Percentiles rank a stretch among this genome's conserved stretches.
phyloP scores from a whole-genome alignment of 805 yeast species.

The Millerozyma miso region DNA sequence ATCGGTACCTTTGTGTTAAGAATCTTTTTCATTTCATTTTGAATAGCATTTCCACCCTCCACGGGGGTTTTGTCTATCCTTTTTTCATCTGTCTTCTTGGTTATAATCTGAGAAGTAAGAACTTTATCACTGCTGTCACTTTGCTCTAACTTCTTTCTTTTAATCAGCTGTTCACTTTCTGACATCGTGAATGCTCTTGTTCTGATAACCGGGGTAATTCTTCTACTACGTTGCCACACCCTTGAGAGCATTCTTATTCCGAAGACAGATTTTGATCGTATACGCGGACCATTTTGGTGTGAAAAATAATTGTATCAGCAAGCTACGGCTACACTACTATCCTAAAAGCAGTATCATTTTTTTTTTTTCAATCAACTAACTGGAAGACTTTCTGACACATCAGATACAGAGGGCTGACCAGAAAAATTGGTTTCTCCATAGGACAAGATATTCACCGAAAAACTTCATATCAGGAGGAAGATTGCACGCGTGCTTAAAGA shows the following conservation, averaged over 20 bases:
- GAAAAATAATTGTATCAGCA: too few species aligned
- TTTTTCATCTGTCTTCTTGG: background rate
- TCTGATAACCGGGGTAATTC: background rate
- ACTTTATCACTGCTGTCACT: background rate
- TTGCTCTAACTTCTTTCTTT: background rate
- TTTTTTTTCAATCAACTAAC: too few species aligned
- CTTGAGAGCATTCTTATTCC: background rate
- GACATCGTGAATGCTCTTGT: background rate
- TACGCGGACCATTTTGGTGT: too few species aligned
- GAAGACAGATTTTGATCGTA: background rate
- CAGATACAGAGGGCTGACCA: too few species aligned
- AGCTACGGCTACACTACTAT: too few species aligned
- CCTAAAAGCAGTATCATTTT: too few species aligned
- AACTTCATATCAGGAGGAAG: too few species aligned
- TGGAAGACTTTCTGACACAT: too few species aligned
- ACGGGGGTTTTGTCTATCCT: background rate
- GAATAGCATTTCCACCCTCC: background rate
- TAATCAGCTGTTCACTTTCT: background rate
- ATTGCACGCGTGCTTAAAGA: too few species aligned
- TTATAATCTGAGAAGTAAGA: background rate
- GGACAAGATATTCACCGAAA: too few species aligned
- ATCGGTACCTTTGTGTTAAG: constrained; percentile 1
- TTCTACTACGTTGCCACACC: background rate
- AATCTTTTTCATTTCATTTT: background rate
- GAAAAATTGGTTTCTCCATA: too few species aligned